Evolutionary conservation across 257 asterid genomes (phyloP), one percentile per base, ranked within the genome.

Genomic region (Gynochthodes officinalis): DNA sequence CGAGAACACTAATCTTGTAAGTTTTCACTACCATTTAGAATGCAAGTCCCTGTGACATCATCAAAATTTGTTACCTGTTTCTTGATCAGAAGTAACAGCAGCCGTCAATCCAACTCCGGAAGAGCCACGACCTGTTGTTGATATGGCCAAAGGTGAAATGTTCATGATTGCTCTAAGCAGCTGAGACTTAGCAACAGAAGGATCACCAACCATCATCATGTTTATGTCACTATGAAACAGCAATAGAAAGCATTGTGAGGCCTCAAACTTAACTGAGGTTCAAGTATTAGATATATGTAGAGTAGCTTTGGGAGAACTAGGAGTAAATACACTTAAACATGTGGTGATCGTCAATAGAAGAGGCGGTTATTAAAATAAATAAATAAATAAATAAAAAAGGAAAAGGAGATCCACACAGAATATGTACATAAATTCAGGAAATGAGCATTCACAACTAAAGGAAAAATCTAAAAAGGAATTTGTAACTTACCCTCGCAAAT

Each of bases 141-240:
- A 94, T 78, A 94, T 91, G 75, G 99, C 97, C 65, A 91, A 85
- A 77, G 99, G 99, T 71, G 99, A 97, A 74, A 94, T 91, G 77
- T 89, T 89, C 91, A 94, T 89, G 71, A 94, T 91, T 61, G 99
- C 97, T 85, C 99, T 89, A 81, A 91, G 82, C 69, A 94, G 84
- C 81, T 94, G 99, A 82, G 99, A 94, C 84, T 94, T 94, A 50
- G 99, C 97, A 77, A 94, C 97, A 80, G 97, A 94, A 67, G 99
- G 99, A 83, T 94, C 99, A 2, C 97, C 99, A 70, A 94, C 97
- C 97, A 94, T 94, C 99, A 94, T 94, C 99, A 94, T 89, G 81
- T 94, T 94, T 81, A 94, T 91, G 80, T 94, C 97, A 79, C 99
- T 94, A 62, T 25, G 43, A 75, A 72, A 83, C 67, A 66, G 53